Percentiles rank a stretch among this genome's conserved stretches.
Evolutionary conservation across 257 asterid species (phyloP).

Genomic region (Solanum chmielewskii): DNA sequence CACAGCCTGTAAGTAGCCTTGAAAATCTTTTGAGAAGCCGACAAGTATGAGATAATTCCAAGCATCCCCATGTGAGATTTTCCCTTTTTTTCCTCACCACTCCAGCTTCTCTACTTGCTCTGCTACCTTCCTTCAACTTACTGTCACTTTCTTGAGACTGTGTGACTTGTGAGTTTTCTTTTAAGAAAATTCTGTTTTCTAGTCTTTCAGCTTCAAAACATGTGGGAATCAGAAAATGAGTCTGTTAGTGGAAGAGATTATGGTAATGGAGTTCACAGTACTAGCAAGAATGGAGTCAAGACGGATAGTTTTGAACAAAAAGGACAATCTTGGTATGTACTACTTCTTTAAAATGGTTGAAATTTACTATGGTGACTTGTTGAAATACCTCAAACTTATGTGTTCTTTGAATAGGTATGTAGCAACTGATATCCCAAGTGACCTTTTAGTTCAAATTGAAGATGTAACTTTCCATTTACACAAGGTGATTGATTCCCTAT

Average conservation of each 20-base stretch:
- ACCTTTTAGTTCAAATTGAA: slow-evolving; percentile 70
- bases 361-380: background rate
- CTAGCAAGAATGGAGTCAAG: slow-evolving; percentile 44
- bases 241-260: slow-evolving; percentile 46
- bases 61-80: slow-evolving; percentile 65
- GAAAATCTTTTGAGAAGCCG: slow-evolving; percentile 36
- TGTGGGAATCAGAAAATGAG: slow-evolving; percentile 92
- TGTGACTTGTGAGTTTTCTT: background rate
- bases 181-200: background rate
- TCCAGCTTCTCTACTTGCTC: slow-evolving; percentile 4
- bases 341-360: background rate
- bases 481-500: slow-evolving; percentile 48
- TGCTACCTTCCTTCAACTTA: background rate
- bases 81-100: slow-evolving; percentile 10
- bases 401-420: slow-evolving; percentile 46
- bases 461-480: slow-evolving; percentile 76
- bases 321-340: slow-evolving; percentile 78
- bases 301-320: slow-evolving; percentile 82
- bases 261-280: slow-evolving; percentile 50
- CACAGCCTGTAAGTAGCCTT: slow-evolving; percentile 60
- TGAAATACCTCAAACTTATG: background rate
- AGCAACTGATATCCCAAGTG: slow-evolving; percentile 87
- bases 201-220: slow-evolving; percentile 3
- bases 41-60: slow-evolving; percentile 58
- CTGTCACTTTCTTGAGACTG: background rate